Evolutionary conservation across 2,329 filamentous ascomycete genomes (phyloP), one percentile per base, ranked within the genome.

Genomic region (Huntiella savannae): DNA sequence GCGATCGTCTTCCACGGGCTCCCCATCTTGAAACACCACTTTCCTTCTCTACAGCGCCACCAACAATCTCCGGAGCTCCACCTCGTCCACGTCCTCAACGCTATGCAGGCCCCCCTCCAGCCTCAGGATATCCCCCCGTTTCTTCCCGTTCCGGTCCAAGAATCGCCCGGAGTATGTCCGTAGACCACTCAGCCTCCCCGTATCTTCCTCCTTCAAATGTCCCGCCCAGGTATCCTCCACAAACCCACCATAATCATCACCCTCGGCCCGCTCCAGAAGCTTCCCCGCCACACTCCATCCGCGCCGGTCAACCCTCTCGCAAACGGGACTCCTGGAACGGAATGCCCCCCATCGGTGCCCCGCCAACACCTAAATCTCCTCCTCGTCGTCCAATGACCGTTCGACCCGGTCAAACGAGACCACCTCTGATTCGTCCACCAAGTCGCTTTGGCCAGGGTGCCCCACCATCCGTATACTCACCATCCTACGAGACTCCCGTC

Each of bases 311-410:
- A 32, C 16, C 33, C 8, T 22, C 19, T 3, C 48, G 48, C n/a
- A 50, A 47, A 32, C 40, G 48, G 12, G 48, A 50, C 17, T 50
- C 48, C 5, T 50, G 48, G 48, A 38, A 19, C 12, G 47, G 41
- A 7, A 17, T 15, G 2, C 45, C 45, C 4, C 45, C 45, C 11
- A 37, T 47, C 16, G 41, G 13, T 16, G 41, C 45, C 7, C 48
- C 48, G 15, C 48, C 48, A 13, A 50, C 48, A 6, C 48, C 48
- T n/a, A 17, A 44, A n/a, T 46, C 43, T 6, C 48, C 48, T 10
- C 48, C 48, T 8, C 44, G 45, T 4, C 40, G 48, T 2, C 48
- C 48, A 8, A 45, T 42, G 7, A 50, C 45, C 3, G 34, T 42
- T 4, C 40, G 48, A 11, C 48, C 48, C 10, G 41, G 35, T 10